These are phyloP conservation scores for Oryza rufipogon DNA, from an alignment of 176 grass and related monocot species.

Conservation along the genomic window DNA sequence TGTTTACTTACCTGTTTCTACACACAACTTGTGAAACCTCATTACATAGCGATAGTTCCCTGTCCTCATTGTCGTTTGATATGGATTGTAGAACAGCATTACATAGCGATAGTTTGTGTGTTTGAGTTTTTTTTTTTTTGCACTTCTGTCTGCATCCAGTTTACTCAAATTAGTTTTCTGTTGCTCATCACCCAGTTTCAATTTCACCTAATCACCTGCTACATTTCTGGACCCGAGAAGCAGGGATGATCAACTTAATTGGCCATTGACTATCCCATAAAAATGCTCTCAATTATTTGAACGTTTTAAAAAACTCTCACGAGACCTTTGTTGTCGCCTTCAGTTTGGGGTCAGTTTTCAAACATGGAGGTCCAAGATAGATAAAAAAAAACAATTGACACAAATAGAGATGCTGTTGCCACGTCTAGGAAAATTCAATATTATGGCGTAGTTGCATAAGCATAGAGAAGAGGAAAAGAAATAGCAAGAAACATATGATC, in stretches of 20 bases:
- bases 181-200: neutral
- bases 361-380: slow-evolving; percentile 3
- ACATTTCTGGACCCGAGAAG: neutral
- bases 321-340: neutral
- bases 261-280: neutral
- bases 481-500: neutral
- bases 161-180: neutral
- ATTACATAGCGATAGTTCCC: neutral
- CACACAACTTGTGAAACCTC: neutral
- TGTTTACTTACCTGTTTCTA: neutral
- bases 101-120: neutral
- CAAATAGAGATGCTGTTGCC: slow-evolving; percentile 12
- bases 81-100: neutral
- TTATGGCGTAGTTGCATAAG: neutral
- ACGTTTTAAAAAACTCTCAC: neutral
- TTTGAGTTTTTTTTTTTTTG: neutral
- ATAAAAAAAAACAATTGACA: neutral
- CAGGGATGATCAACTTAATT: neutral
- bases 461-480: neutral
- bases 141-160: neutral
- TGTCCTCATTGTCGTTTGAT: neutral
- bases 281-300: slow-evolving; percentile 8
- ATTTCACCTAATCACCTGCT: neutral
- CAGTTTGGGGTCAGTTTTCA: slow-evolving; percentile 31
- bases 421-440: slow-evolving; percentile 6